Percentiles rank a stretch among this genome's conserved stretches.
phyloP scores from a whole-genome alignment of 2,329 filamentous ascomycete species.

The Fusarium keratoplasticum region DNA sequence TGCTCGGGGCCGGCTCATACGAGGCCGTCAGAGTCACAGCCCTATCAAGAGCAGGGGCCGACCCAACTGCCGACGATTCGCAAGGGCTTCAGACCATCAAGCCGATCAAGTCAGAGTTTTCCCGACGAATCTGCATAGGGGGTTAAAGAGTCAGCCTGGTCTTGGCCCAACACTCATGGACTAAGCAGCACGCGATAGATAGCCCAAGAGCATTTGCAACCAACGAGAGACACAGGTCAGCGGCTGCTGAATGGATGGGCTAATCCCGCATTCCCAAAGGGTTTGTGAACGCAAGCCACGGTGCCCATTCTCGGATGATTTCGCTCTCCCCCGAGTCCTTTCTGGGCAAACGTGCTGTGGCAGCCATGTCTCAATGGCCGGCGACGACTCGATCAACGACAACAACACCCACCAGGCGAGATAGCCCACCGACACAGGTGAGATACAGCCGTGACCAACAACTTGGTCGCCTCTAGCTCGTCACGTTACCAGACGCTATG shows the following conservation, averaged over 20 bases:
- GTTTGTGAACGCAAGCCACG: conserved; percentile 41
- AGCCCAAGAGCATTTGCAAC: conserved; percentile 20
- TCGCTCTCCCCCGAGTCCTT: conserved; percentile 15
- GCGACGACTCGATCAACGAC: conserved; percentile 9
- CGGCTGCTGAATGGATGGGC: conserved; percentile 42
- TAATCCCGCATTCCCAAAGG: conserved; percentile 45
- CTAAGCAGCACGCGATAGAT: conserved; percentile 17
- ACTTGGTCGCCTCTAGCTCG: conserved; percentile 26
- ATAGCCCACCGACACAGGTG: conserved; percentile 8
- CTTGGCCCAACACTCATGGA: conserved; percentile 5
- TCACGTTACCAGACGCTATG: conserved; percentile 51
- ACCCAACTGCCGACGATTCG: conserved; percentile 17
- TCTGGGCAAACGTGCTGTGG: conserved; percentile 38
- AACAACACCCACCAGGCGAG: background rate
- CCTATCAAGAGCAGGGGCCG: conserved; percentile 27
- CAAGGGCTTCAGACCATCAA: conserved; percentile 19
- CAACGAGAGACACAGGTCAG: conserved; percentile 37
- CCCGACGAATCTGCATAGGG: conserved; percentile 6
- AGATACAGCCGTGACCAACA: conserved; percentile 29
- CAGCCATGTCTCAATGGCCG: conserved; percentile 35
- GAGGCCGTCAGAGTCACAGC: conserved; percentile 16
- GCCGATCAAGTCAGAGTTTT: conserved; percentile 9
- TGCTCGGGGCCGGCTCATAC: conserved; percentile 11
- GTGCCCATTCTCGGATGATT: conserved; percentile 38
- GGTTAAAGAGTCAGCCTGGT: conserved; percentile 7